These are phyloP conservation scores for Cucumis melo DNA, from an alignment of 306 rosid genomes.

Conservation along the genomic window DNA sequence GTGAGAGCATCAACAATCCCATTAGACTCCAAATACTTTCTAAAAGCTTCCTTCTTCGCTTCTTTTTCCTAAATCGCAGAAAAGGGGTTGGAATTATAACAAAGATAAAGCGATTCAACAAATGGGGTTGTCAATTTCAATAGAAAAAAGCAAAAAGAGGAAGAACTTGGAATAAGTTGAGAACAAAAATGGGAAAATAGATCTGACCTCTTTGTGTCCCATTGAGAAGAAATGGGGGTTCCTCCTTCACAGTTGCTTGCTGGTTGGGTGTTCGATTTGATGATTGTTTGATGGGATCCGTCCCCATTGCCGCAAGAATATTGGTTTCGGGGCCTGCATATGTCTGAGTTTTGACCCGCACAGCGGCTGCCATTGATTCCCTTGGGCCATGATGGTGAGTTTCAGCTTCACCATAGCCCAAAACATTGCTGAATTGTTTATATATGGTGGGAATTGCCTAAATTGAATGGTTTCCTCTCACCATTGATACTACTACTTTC, in stretches of 20 bases:
- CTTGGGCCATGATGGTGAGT: neutral
- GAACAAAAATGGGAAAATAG: neutral
- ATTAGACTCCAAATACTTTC: constrained; percentile 89
- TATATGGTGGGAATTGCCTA: neutral
- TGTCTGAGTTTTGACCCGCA: neutral
- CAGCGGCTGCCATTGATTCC: neutral
- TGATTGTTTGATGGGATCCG: neutral
- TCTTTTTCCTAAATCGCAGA: constrained; percentile 53
- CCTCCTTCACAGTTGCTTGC: neutral
- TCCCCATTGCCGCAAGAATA: neutral
- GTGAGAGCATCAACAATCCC: constrained; percentile 91
- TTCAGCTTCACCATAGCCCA: neutral
- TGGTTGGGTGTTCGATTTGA: neutral
- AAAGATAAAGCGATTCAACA: neutral
- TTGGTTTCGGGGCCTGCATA: neutral
- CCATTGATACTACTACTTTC: too few species aligned
- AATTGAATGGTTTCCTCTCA: neutral
- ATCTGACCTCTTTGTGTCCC: constrained; percentile 6
- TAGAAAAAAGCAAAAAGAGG: neutral
- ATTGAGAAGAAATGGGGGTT: neutral
- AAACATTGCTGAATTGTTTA: neutral
- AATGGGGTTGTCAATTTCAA: neutral
- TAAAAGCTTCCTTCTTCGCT: constrained; percentile 76
- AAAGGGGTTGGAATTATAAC: neutral
- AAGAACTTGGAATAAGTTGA: neutral